phyloP scores from a whole-genome alignment of 306 rosid species.

The Senna siamea region DNA sequence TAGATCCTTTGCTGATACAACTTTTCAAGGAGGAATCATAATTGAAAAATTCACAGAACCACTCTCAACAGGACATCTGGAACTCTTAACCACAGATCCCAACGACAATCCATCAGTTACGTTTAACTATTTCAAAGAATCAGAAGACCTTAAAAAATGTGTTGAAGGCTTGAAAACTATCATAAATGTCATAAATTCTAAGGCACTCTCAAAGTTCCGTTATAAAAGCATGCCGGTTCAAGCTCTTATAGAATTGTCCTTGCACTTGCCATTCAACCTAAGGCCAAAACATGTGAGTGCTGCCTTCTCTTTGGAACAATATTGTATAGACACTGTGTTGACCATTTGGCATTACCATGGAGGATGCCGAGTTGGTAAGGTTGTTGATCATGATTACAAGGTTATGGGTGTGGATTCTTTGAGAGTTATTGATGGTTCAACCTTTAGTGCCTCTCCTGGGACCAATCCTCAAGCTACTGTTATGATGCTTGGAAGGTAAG shows the following conservation, averaged over 20 bases:
- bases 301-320: not conserved
- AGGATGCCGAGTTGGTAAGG: too few relatives aligned
- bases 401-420: constrained; percentile 9
- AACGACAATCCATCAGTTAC: too few relatives aligned
- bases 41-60: not conserved
- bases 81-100: not conserved
- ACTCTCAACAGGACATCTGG: not conserved
- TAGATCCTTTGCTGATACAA: too few relatives aligned
- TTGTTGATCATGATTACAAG: too few relatives aligned
- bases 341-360: too few relatives aligned
- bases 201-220: not conserved
- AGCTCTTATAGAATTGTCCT: not conserved
- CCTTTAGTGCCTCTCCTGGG: not conserved
- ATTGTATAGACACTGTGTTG: too few relatives aligned
- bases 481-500: constrained; percentile 17
- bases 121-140: too few relatives aligned
- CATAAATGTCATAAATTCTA: not conserved
- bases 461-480: constrained; percentile 9
- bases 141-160: too few relatives aligned
- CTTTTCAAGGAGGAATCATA: not conserved
- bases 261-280: not conserved
- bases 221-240: not conserved
- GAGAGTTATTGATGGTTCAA: constrained; percentile 4
- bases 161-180: not conserved
- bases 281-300: constrained; percentile 4